These are phyloP conservation scores for Obelidium mucronatum DNA, from an alignment of 192 early-diverging fungal genomes.

Conservation along the genomic window DNA sequence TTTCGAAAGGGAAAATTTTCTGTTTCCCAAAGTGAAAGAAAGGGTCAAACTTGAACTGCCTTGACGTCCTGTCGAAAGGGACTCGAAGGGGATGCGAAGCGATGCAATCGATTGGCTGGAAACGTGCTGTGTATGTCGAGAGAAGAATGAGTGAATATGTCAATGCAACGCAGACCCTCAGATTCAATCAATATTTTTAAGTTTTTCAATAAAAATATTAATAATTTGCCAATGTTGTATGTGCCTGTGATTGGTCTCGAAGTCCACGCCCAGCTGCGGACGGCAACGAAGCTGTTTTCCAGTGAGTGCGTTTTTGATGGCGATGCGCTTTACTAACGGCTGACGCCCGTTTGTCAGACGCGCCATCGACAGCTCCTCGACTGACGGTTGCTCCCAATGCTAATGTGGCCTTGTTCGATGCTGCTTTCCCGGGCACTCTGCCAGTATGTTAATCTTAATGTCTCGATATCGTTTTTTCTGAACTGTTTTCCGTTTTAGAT, in stretches of 20 bases:
- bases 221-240: too few relatives aligned
- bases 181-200: too few relatives aligned
- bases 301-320: conserved; percentile 34
- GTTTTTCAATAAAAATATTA: too few relatives aligned
- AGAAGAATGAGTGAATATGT: not conserved
- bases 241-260: conserved; percentile 85
- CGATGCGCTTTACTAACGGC: not conserved
- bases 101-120: not conserved
- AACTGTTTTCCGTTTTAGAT: conserved; percentile 9
- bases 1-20: too few relatives aligned
- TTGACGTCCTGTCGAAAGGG: not conserved
- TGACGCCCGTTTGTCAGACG: not conserved
- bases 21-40: too few relatives aligned
- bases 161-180: too few relatives aligned
- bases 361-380: conserved; percentile 30
- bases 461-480: conserved; percentile 30
- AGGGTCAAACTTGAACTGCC: too few relatives aligned
- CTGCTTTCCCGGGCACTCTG: conserved; percentile 85
- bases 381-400: conserved; percentile 67
- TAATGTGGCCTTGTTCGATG: conserved; percentile 77
- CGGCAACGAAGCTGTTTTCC: conserved; percentile 87
- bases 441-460: conserved; percentile 59
- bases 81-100: not conserved
- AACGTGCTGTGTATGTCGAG: not conserved
- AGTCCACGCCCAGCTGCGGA: conserved; percentile 84